Evolutionary conservation across 371 early-diverging fungal genomes (phyloP).

Genomic region (Mortierella sp.): DNA sequence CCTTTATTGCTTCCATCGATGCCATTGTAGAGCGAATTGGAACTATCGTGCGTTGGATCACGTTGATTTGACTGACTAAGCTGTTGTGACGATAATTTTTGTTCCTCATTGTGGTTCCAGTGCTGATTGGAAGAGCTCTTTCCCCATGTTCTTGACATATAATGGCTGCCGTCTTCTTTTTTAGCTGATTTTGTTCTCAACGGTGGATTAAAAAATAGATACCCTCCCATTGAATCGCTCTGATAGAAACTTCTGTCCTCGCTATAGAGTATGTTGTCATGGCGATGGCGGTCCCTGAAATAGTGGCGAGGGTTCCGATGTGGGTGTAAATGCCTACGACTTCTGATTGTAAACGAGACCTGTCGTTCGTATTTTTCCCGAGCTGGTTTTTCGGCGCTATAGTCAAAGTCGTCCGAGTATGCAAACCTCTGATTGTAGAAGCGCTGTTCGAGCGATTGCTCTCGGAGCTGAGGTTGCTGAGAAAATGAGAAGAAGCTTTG

Average conservation of each 20-base stretch:
- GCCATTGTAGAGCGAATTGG: not conserved
- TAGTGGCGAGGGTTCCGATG: not conserved
- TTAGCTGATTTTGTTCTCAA: not conserved
- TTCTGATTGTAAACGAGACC: not conserved
- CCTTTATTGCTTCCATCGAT: slow-evolving; percentile 1
- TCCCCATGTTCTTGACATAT: not conserved
- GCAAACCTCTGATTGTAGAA: not conserved
- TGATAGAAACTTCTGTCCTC: not conserved
- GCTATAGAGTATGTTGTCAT: not conserved
- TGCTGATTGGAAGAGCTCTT: not conserved
- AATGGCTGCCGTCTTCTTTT: not conserved
- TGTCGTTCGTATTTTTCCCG: not conserved
- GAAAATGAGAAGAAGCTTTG: not conserved
- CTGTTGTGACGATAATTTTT: not conserved
- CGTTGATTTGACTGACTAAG: not conserved
- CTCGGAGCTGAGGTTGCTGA: not conserved
- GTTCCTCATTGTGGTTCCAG: not conserved
- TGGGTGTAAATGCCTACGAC: not conserved
- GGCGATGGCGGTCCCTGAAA: not conserved
- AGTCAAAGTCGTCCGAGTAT: slow-evolving; percentile 9
- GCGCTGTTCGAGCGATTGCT: too few species aligned
- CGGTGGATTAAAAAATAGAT: not conserved
- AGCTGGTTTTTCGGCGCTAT: slow-evolving; percentile 1
- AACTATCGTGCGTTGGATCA: not conserved
- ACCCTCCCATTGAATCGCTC: not conserved